A percentile compares a stretch with the other conserved stretches of the same genome.
These are phyloP conservation scores for Trametes gibbosa DNA, from an alignment of 768 basidiomycete species.

Conservation along the genomic window DNA sequence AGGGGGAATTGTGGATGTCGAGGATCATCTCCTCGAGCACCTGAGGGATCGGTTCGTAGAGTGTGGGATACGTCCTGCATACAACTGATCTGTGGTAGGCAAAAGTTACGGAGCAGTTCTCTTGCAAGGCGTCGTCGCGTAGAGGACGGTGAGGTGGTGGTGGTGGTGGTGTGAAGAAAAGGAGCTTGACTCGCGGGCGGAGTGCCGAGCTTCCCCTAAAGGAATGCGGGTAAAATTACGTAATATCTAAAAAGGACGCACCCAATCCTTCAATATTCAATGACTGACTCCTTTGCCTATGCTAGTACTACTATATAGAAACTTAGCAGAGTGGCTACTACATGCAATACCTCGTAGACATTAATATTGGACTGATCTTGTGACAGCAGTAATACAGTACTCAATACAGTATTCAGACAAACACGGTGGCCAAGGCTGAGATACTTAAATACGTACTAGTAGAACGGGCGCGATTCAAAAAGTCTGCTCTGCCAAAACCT, in stretches of 20 bases:
- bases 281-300: too few relatives aligned
- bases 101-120: neutral
- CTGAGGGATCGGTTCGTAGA: neutral
- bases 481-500: slow-evolving; percentile 55
- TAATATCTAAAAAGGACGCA: neutral
- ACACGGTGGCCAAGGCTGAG: too few relatives aligned
- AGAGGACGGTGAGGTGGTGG: neutral
- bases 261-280: too few relatives aligned
- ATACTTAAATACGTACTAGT: too few relatives aligned
- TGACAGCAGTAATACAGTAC: too few relatives aligned
- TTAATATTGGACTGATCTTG: too few relatives aligned
- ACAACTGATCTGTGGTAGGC: neutral
- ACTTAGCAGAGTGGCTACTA: neutral
- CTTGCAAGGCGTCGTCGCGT: too few relatives aligned
- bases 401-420: too few relatives aligned
- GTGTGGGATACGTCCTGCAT: slow-evolving; percentile 9
- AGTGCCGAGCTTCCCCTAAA: neutral
- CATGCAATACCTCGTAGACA: too few relatives aligned
- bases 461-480: slow-evolving; percentile 32
- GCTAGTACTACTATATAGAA: too few relatives aligned
- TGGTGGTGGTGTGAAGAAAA: slow-evolving; percentile 6
- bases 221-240: neutral
- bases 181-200: neutral
- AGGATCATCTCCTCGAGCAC: slow-evolving; percentile 5
- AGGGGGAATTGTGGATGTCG: neutral